Base-by-base conservation (phyloP, 2,329 filamentous ascomycete genomes). In the Colletotrichum higginsianum region DNA sequence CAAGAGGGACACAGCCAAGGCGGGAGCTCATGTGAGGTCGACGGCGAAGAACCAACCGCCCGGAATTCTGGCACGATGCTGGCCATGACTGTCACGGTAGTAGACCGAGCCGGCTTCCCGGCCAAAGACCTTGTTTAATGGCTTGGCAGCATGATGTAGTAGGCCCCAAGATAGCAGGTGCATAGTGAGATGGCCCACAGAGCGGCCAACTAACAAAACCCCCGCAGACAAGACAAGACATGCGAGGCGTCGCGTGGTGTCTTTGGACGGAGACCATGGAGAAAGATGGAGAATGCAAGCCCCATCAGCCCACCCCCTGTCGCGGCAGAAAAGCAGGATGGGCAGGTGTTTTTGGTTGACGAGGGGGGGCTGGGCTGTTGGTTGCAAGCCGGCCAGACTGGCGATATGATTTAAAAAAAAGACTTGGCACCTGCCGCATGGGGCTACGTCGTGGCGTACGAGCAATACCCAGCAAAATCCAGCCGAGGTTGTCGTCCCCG, bases 341-440 rank as follows among this genome's bases (percentile, higher is more conserved):
- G 68, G 65, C 58, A 68, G 68, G 64, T 67, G 57, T 12, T 62
- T 71, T 52, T 38, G 16, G 30, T 18, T 11, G 30, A 26, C 21
- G n/a, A n/a, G 40, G 44, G 49, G 30, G 23, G 18, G 63, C 42
- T 50, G 35, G n/a, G 44, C 38, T 23, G 67, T 61, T 66, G 61
- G 64, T 49, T 46, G 44, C 42, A 42, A 30, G 35, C 35, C 57
- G 44, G 44, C 66, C 44, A 44, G 50, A 35, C 50, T 57, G 42
- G 38, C 57, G 64, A 63, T 63, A 63, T 68, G 46, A 9, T n/a
- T n/a, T n/a, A 38, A 8, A 35, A 38, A 61, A 42, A 46, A 58
- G 58, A 30, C 68, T 71, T 71, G 65, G 68, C 68, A 71, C 68
- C 68, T 71, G 68, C 68, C 68, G 12, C 40, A 63, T 68, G 40